Conservation (phyloP, 345 rosid genomes). For the Hirschfeldia incana region DNA sequence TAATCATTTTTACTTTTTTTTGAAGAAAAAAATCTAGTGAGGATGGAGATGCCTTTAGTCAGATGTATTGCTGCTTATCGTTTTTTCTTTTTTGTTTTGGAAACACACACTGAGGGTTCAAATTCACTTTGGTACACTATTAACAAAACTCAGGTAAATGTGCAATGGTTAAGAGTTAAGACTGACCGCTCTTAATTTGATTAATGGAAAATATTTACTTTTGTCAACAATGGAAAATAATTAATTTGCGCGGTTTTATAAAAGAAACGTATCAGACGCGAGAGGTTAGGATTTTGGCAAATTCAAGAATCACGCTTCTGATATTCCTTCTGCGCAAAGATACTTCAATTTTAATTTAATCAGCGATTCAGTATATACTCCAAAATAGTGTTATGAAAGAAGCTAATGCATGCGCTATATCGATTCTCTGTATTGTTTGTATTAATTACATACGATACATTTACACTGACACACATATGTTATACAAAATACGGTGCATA, state of each 20-base stretch:
- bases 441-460: slow-evolving; percentile 9
- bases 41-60: no score
- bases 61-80: no score
- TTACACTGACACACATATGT: slow-evolving; percentile 1
- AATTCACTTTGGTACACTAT: neutral
- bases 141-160: neutral
- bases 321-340: slow-evolving; percentile 40
- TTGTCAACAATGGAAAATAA: neutral
- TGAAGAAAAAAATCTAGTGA: no score
- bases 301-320: slow-evolving; percentile 42
- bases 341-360: slow-evolving; percentile 6
- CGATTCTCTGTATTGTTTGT: neutral
- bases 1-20: no score
- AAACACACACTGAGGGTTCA: neutral
- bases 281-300: slow-evolving; percentile 16
- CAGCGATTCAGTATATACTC: neutral
- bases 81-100: no score
- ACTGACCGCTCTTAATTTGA: neutral
- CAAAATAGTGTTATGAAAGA: slow-evolving; percentile 17
- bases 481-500: slow-evolving; percentile 7
- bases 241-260: neutral
- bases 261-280: neutral
- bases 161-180: neutral
- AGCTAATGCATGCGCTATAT: slow-evolving; percentile 35
- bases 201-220: neutral